Base-by-base conservation (phyloP, 1,139 yeast species). In the Geotrichum klebahnii region DNA sequence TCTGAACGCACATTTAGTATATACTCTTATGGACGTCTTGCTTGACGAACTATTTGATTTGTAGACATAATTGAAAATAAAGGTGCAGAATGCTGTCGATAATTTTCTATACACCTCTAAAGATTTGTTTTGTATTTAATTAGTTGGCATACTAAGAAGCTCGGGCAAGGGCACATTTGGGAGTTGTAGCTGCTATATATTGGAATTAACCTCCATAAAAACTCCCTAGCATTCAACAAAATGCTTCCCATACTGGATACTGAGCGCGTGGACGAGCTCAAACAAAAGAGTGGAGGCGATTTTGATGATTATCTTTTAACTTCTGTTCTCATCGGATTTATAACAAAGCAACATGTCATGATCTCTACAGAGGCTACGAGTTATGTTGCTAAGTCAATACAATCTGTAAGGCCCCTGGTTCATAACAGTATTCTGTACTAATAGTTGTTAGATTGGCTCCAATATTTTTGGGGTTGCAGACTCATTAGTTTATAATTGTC, bases 1-100 rank as follows among this genome's bases (percentile, higher is more conserved):
- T 31, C 68, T 89, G 53, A 84, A 85, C 62, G 76, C 80, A 35
- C 87, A 84, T 60, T 66, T 89, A 50, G 61, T 82, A 0, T 76
- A 81, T 55, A 77, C 78, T 49, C 52, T 86, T 2, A 61, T 86
- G 23, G 87, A 82, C 53, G 73, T 73, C 51, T 46, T 78, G 0
- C 38, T 79, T 2, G 70, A 64, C 20, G 74, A 68, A 31, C 41
- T 79, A 0, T 79, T 79, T 42, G 50, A 46, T 26, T 36, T 37
- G 22, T 37, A 19, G 10, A 39, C 32, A 34, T 32, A 33, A 20
- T 2, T 34, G n/a, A n/a, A n/a, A n/a, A n/a, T n/a, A n/a, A n/a
- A n/a, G n/a, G n/a, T n/a, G n/a, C n/a, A n/a, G n/a, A n/a, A n/a
- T n/a, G n/a, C n/a, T n/a, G n/a, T n/a, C n/a, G n/a, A n/a, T n/a